A percentile compares a stretch with the other conserved stretches of the same genome.
Conservation (phyloP, 805 yeast species). For the Zygosaccharomyces bailii region DNA sequence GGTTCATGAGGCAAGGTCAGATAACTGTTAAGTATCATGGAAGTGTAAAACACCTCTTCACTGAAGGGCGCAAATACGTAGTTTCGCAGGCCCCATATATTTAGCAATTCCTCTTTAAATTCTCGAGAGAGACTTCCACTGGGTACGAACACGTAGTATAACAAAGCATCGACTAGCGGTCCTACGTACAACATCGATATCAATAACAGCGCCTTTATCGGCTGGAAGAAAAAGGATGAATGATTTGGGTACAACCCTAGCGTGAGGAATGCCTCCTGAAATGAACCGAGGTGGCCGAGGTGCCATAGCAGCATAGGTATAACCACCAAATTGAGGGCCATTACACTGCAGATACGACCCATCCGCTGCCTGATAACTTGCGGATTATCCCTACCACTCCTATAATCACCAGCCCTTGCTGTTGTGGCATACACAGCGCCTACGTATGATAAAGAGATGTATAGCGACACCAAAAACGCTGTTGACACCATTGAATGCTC, state of each 20-base stretch:
- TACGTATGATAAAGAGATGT: constrained; percentile 31
- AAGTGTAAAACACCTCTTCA: constrained; percentile 36
- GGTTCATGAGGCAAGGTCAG: constrained; percentile 12
- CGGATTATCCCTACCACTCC: constrained; percentile 33
- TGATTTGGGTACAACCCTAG: constrained; percentile 29
- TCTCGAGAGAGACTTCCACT: constrained; percentile 14
- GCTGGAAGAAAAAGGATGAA: constrained; percentile 13
- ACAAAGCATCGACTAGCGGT: constrained; percentile 22
- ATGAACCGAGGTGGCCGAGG: constrained; percentile 5
- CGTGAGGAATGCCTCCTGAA: constrained; percentile 15
- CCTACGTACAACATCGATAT: constrained; percentile 27
- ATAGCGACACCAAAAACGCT: constrained; percentile 18
- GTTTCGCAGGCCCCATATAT: constrained; percentile 35
- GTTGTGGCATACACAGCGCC: constrained; percentile 25
- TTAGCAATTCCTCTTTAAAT: constrained; percentile 19
- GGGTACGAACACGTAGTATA: constrained; percentile 22
- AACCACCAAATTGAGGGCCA: constrained; percentile 19
- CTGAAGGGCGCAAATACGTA: constrained; percentile 35
- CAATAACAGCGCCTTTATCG: constrained; percentile 15
- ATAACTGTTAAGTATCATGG: constrained; percentile 28
- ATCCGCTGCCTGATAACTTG: constrained; percentile 26
- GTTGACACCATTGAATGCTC: neutral
- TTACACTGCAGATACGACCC: constrained; percentile 19
- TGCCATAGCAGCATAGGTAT: constrained; percentile 20
- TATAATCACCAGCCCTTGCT: constrained; percentile 19